Evolutionary conservation across 2,329 filamentous ascomycete species (phyloP).

Genomic region (Monosporascus sp.): DNA sequence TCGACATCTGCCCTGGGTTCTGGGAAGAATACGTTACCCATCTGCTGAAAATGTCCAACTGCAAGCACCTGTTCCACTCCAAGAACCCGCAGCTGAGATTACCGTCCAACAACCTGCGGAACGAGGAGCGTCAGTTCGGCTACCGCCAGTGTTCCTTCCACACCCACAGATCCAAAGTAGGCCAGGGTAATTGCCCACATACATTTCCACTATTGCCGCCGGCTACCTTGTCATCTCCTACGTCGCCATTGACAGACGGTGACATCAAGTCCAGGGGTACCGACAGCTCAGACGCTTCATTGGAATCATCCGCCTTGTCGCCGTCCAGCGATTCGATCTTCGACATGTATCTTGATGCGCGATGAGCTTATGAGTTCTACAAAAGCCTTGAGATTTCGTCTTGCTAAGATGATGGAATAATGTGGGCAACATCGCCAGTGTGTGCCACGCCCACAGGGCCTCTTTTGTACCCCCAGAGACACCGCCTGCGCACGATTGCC

Average conservation of each 20-base stretch:
- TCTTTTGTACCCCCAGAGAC: too few relatives aligned
- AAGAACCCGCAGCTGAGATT: constrained; percentile 59
- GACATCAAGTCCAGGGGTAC: constrained; percentile 23
- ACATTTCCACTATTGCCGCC: constrained; percentile 9
- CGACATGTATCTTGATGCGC: constrained; percentile 12
- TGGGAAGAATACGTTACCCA: constrained; percentile 47
- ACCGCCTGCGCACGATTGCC: too few relatives aligned
- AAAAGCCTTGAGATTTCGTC: too few relatives aligned
- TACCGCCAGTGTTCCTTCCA: constrained; percentile 59
- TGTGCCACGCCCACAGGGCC: too few relatives aligned
- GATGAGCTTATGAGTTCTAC: not conserved
- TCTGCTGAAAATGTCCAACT: constrained; percentile 46
- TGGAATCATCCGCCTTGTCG: constrained; percentile 14
- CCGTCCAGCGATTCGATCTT: constrained; percentile 15
- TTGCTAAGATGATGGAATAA: too few relatives aligned
- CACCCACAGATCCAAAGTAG: constrained; percentile 50
- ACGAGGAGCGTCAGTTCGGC: constrained; percentile 54
- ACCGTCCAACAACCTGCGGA: constrained; percentile 49
- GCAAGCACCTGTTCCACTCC: constrained; percentile 46
- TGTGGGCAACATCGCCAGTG: too few relatives aligned
- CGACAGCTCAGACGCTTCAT: constrained; percentile 13
- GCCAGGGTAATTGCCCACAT: constrained; percentile 51
- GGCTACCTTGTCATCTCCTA: constrained; percentile 16
- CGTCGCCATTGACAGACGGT: constrained; percentile 19
- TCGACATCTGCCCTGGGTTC: constrained; percentile 42